Evolutionary conservation across 2,329 filamentous ascomycete genomes (phyloP), one percentile per base, ranked within the genome.

Genomic region (Trichoderma sp.): DNA sequence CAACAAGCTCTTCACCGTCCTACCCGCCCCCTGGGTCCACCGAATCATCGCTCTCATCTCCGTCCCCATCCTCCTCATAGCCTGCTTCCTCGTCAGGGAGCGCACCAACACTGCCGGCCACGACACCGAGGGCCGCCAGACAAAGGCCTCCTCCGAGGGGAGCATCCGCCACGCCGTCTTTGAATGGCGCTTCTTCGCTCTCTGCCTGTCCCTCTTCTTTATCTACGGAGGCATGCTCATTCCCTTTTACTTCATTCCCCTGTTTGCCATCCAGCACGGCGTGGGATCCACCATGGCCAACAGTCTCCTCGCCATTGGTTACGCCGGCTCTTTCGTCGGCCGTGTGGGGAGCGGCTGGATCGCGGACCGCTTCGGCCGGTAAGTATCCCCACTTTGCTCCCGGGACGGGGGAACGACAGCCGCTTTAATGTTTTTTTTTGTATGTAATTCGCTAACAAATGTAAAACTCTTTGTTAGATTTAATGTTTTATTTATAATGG

Each of bases 291-390:
- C 82, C 24, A 79, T 88, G 13, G 83, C 85, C 1, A 89, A 89
- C 77, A 89, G 89, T 72, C 81, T 91, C 43, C 80, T 91, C 6
- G 81, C 88, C 10, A 86, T 91, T 71, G 82, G 90, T 72, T 91
- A 91, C 74, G 83, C 84, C 0, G 86, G 86, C 14, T 87, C 85
- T 1, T 79, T 83, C 10, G 76, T 84, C 29, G 86, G 87, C 4
- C 83, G 86, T 52, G 83, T 88, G 70, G 71, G 81, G 0, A 84
- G 85, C 3, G 85, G 85, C 52, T 81, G 84, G 73, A 73, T 87
- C 52, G 85, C 84, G 5, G 86, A 88, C 72, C 80, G 80, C 61
- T 75, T 81, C 56, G 86, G 86, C 5, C 81, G 84, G 10, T 75
- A 61, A 60, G 71, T 35, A 14, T 63, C 33, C 55, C 33, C 14